Percentiles rank a stretch among this genome's conserved stretches.
Conservation (phyloP, 306 rosid genomes). For the Adenanthera pavonina region DNA sequence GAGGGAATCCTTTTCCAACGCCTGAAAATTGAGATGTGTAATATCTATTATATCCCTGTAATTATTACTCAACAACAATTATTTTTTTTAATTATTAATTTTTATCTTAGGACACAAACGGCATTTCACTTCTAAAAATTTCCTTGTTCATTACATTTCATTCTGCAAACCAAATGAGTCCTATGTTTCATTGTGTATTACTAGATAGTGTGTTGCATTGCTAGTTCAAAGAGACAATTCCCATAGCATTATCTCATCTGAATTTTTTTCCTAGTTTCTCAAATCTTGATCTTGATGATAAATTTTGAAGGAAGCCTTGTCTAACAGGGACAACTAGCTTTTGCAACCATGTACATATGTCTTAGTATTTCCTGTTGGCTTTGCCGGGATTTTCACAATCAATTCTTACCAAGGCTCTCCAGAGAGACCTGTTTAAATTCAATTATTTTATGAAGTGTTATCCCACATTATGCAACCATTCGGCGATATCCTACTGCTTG, state of each 20-base stretch:
- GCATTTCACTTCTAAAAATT: too few species aligned
- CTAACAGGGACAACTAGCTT: slow-evolving; percentile 1
- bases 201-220: slow-evolving; percentile 6
- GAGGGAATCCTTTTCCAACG: too few species aligned
- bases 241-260: slow-evolving; percentile 1
- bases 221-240: neutral
- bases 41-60: too few species aligned
- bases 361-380: slow-evolving; percentile 15
- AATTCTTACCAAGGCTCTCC: slow-evolving; percentile 3
- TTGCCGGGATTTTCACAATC: slow-evolving; percentile 22
- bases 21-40: too few species aligned
- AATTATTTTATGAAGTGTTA: slow-evolving; percentile 14
- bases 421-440: slow-evolving; percentile 27
- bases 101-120: too few species aligned
- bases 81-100: too few species aligned
- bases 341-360: neutral
- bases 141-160: too few species aligned
- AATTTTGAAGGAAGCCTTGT: neutral
- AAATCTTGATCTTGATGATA: neutral
- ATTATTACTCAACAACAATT: too few species aligned
- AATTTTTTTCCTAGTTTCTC: neutral
- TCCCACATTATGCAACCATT: slow-evolving; percentile 34
- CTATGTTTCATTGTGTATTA: neutral
- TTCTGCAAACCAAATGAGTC: too few species aligned
- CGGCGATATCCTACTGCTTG: slow-evolving; percentile 29